These are phyloP conservation scores for Inga leiocalycina DNA, from an alignment of 306 rosid species.

Conservation along the genomic window DNA sequence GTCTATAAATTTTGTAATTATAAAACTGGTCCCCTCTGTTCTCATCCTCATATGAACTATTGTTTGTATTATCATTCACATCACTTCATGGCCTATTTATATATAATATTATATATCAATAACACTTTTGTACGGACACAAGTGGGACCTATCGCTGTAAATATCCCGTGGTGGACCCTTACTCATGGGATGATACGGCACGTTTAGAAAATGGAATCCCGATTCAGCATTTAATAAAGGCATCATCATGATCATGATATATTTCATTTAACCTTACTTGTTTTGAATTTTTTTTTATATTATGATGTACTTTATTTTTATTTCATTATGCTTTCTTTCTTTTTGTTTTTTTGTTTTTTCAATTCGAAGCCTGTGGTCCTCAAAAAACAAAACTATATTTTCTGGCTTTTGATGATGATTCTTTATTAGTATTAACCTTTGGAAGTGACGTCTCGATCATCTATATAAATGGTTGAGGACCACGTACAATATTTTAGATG, in stretches of 20 bases:
- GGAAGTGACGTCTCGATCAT: not conserved
- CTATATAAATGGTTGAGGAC: not conserved
- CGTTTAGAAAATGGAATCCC: not conserved
- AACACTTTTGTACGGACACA: not conserved
- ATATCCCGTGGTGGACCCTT: not conserved
- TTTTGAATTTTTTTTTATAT: too few relatives aligned
- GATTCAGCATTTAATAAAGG: not conserved
- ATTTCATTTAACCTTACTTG: not conserved
- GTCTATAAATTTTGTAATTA: too few relatives aligned
- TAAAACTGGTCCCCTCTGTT: too few relatives aligned
- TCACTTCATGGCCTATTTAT: too few relatives aligned
- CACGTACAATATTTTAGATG: not conserved
- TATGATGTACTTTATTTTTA: too few relatives aligned
- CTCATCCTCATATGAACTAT: too few relatives aligned
- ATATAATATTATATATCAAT: too few relatives aligned
- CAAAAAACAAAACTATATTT: not conserved
- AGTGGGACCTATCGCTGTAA: not conserved
- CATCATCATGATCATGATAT: not conserved
- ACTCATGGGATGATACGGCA: not conserved
- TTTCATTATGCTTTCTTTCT: not conserved
- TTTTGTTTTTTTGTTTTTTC: too few relatives aligned
- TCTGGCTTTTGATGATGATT: not conserved
- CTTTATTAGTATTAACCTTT: not conserved
- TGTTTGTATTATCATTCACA: too few relatives aligned
- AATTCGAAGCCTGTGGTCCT: not conserved